A percentile compares a stretch with the other conserved stretches of the same genome.
These are phyloP conservation scores for Stevia rebaudiana DNA, from an alignment of 140 eudicot genomes.

Conservation along the genomic window DNA sequence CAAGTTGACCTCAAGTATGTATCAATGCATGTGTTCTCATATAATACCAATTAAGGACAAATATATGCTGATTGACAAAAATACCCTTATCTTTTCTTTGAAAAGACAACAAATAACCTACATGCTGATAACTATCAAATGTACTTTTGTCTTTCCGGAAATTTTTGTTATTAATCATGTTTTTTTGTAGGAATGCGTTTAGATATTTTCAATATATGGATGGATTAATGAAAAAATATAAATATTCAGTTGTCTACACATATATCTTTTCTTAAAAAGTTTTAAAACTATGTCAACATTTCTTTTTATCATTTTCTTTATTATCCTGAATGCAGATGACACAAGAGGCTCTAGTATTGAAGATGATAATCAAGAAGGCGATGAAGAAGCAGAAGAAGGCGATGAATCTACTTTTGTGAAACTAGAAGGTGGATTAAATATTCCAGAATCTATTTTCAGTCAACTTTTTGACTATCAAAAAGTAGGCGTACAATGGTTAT, in stretches of 20 bases:
- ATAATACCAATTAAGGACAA: background rate
- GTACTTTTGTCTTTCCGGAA: background rate
- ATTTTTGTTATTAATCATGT: background rate
- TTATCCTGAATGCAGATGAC: slow-evolving; percentile 36
- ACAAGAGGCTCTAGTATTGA: slow-evolving; percentile 38
- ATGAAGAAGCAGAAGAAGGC: slow-evolving; percentile 39
- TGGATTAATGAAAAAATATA: background rate
- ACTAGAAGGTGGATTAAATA: slow-evolving; percentile 86
- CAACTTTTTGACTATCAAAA: slow-evolving; percentile 88
- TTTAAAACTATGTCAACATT: background rate
- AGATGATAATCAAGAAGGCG: slow-evolving; percentile 48
- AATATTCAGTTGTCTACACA: background rate
- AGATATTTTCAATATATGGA: background rate
- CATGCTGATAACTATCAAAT: background rate
- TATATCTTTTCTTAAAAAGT: background rate
- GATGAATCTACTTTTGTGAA: slow-evolving; percentile 57
- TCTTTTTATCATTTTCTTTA: background rate
- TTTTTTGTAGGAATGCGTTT: background rate
- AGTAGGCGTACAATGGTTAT: slow-evolving; percentile 96
- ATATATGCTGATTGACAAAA: background rate
- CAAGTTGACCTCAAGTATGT: no score
- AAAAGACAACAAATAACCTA: background rate
- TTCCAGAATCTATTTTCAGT: slow-evolving; percentile 63
- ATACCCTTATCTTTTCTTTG: background rate
- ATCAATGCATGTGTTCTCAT: background rate